These are phyloP conservation scores for Skeletonema grethae DNA, from an alignment of 108 stramenopile species.

Conservation along the genomic window DNA sequence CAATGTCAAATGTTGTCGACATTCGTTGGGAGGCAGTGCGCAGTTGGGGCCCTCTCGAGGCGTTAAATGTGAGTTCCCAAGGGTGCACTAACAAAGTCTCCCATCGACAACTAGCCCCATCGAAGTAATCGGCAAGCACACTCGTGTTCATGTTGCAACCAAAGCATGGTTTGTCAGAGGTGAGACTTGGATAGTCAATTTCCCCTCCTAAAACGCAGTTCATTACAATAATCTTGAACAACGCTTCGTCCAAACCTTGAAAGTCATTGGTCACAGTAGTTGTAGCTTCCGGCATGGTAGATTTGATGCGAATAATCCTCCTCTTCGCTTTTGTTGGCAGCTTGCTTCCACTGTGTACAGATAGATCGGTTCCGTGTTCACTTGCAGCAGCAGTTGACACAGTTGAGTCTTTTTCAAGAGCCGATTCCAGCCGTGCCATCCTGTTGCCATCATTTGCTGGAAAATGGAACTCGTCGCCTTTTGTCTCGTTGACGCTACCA, in stretches of 20 bases:
- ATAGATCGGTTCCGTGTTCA: constrained; percentile 20
- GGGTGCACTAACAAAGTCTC: constrained; percentile 63
- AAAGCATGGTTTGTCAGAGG: constrained; percentile 40
- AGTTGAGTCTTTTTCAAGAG: constrained; percentile 50
- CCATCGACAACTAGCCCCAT: constrained; percentile 65
- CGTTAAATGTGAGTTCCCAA: constrained; percentile 78
- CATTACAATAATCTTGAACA: constrained; percentile 65
- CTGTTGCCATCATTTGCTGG: constrained; percentile 52
- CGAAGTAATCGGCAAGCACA: constrained; percentile 85
- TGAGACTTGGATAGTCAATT: constrained; percentile 32
- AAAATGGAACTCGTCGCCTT: constrained; percentile 36
- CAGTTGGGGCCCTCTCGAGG: constrained; percentile 47
- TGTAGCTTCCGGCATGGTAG: constrained; percentile 68
- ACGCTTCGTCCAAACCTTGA: constrained; percentile 83
- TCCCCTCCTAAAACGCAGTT: constrained; percentile 61
- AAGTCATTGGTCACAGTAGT: constrained; percentile 82
- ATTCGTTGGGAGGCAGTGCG: constrained; percentile 55
- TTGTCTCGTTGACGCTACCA: background rate
- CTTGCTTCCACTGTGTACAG: constrained; percentile 25
- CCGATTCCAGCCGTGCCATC: constrained; percentile 62
- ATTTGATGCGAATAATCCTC: constrained; percentile 43
- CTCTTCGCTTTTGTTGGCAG: constrained; percentile 12
- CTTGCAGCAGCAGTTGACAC: constrained; percentile 1
- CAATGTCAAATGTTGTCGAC: constrained; percentile 74
- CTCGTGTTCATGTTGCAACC: constrained; percentile 45